Conservation (phyloP, 805 yeast species). For the Blastobotrys americana region DNA sequence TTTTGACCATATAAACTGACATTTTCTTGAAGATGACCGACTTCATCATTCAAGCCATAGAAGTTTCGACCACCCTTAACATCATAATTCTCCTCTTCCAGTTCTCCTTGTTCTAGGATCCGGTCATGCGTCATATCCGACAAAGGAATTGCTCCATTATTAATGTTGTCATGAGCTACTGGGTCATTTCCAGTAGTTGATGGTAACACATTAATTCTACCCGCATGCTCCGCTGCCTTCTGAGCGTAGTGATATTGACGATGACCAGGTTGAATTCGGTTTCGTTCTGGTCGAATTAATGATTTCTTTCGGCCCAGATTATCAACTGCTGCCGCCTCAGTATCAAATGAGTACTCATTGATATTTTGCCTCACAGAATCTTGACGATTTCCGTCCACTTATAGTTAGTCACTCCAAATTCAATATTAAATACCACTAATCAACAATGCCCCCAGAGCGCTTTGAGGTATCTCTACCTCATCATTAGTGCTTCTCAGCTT, state of each 20-base stretch:
- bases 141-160: slow-evolving; percentile 13
- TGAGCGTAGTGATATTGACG: slow-evolving; percentile 75
- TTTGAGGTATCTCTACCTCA: too few species aligned
- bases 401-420: too few species aligned
- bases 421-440: too few species aligned
- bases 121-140: slow-evolving; percentile 12
- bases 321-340: slow-evolving; percentile 2
- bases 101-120: slow-evolving; percentile 10
- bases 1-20: background rate
- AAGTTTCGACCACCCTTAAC: slow-evolving; percentile 42
- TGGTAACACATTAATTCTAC: slow-evolving; percentile 57
- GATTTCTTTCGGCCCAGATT: slow-evolving; percentile 47
- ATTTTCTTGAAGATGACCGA: slow-evolving; percentile 9
- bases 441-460: too few species aligned
- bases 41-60: slow-evolving; percentile 58
- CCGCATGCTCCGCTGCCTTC: slow-evolving; percentile 58
- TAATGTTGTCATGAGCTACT: slow-evolving; percentile 20
- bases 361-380: background rate
- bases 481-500: too few species aligned
- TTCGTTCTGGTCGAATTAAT: slow-evolving; percentile 79
- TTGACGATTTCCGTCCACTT: too few species aligned
- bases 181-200: slow-evolving; percentile 70
- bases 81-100: slow-evolving; percentile 11
- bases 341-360: slow-evolving; percentile 3
- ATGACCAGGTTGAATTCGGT: slow-evolving; percentile 54